These are phyloP conservation scores for Lactarius hengduanensis DNA, from an alignment of 768 basidiomycete genomes.

Conservation along the genomic window DNA sequence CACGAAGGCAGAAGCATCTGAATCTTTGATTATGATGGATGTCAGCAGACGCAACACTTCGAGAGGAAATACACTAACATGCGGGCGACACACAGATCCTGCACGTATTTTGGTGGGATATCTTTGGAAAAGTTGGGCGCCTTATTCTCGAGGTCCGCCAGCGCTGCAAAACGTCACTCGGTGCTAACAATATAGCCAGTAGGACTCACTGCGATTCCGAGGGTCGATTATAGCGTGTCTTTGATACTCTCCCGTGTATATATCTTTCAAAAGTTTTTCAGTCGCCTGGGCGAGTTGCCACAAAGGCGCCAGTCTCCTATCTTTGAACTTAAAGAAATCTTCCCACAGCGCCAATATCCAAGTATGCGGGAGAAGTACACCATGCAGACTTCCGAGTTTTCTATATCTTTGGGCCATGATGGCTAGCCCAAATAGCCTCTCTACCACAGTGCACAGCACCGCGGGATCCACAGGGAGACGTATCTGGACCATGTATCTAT, in stretches of 20 bases:
- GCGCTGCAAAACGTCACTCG: background rate
- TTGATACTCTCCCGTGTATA: slow-evolving; percentile 19
- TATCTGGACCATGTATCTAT: slow-evolving; percentile 45
- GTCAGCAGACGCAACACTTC: background rate
- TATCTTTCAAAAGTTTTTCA: slow-evolving; percentile 8
- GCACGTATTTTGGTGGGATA: slow-evolving; percentile 4
- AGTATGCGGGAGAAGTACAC: slow-evolving; percentile 51
- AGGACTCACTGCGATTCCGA: background rate
- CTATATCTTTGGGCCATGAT: slow-evolving; percentile 39
- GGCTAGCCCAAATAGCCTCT: slow-evolving; percentile 45
- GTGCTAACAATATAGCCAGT: background rate
- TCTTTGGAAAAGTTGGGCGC: slow-evolving; percentile 1
- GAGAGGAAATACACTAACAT: slow-evolving; percentile 6
- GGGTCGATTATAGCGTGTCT: background rate
- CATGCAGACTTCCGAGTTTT: slow-evolving; percentile 38
- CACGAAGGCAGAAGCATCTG: slow-evolving; percentile 22
- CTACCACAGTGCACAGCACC: slow-evolving; percentile 53
- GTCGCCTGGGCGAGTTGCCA: background rate
- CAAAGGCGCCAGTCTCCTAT: background rate
- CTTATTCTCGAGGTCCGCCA: background rate
- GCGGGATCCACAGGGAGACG: slow-evolving; percentile 44
- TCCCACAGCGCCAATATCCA: slow-evolving; percentile 43
- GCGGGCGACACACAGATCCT: slow-evolving; percentile 18
- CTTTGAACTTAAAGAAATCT: slow-evolving; percentile 22
- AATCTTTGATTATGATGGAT: slow-evolving; percentile 1